Evolutionary conservation across 148 eudicot species (phyloP).

Genomic region (Rhododendron ovatum): DNA sequence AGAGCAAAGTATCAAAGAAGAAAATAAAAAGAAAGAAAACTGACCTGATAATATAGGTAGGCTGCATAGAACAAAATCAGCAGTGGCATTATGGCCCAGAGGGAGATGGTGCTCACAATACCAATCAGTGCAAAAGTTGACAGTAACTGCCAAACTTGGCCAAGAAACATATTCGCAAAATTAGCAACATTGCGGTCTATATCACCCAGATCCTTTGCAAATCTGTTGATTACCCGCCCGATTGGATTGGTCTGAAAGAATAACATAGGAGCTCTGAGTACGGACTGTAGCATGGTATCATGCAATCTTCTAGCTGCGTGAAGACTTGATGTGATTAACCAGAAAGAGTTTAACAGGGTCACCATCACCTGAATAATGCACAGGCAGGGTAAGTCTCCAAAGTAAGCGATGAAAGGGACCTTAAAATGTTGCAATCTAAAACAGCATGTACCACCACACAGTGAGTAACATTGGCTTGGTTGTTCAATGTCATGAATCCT

Average conservation of each 20-base stretch:
- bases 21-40: slow-evolving; percentile 7
- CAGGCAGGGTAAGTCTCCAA: background rate
- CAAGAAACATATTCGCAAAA: slow-evolving; percentile 30
- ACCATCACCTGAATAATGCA: slow-evolving; percentile 45
- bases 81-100: slow-evolving; percentile 71
- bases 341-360: slow-evolving; percentile 57
- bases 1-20: background rate
- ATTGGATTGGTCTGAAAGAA: slow-evolving; percentile 71
- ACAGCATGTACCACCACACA: background rate
- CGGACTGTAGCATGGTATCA: slow-evolving; percentile 49
- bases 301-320: slow-evolving; percentile 58
- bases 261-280: slow-evolving; percentile 64
- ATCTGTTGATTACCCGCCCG: slow-evolving; percentile 65
- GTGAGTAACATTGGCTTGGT: background rate
- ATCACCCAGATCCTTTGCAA: slow-evolving; percentile 54
- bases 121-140: slow-evolving; percentile 60
- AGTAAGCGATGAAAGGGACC: background rate
- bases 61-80: slow-evolving; percentile 58
- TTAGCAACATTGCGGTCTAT: slow-evolving; percentile 59
- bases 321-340: slow-evolving; percentile 65
- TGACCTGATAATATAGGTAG: slow-evolving; percentile 59
- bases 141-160: slow-evolving; percentile 46
- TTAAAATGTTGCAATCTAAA: background rate
- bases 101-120: slow-evolving; percentile 49
- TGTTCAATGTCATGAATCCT: background rate